A percentile compares a stretch with the other conserved stretches of the same genome.
phyloP scores from a whole-genome alignment of 148 eudicot genomes.

The Oxyria digyna region DNA sequence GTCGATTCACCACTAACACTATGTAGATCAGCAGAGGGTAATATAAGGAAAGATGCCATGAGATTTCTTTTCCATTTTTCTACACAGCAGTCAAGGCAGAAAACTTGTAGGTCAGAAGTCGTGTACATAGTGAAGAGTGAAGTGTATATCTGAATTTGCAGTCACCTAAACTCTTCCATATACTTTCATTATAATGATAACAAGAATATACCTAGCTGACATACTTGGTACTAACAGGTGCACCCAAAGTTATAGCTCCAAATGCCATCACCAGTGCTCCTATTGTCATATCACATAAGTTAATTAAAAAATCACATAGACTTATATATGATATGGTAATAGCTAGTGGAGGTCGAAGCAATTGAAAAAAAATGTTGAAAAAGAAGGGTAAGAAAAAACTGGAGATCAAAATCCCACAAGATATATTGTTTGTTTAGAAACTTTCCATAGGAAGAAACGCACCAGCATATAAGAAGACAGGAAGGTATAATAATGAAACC shows the following conservation, averaged over 20 bases:
- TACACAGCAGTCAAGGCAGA: not conserved
- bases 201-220: slow-evolving; percentile 16
- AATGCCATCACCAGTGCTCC: slow-evolving; percentile 61
- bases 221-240: slow-evolving; percentile 77
- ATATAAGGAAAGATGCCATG: not conserved
- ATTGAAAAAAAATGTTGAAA: not conserved
- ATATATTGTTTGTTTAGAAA: not conserved
- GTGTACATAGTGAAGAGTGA: not conserved
- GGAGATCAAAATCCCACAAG: not conserved
- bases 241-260: slow-evolving; percentile 85
- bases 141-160: not conserved
- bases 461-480: no score
- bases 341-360: not conserved
- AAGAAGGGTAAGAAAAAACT: not conserved
- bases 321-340: not conserved
- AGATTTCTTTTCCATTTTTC: not conserved
- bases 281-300: slow-evolving; percentile 11
- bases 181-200: slow-evolving; percentile 3
- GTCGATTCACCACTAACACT: not conserved
- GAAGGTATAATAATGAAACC: not conserved
- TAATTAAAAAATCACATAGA: not conserved
- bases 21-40: not conserved
- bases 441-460: not conserved
- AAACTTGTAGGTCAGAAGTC: not conserved
- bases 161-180: not conserved